These are phyloP conservation scores for Pythium coloratum DNA, from an alignment of 352 stramenopile species.

Conservation along the genomic window DNA sequence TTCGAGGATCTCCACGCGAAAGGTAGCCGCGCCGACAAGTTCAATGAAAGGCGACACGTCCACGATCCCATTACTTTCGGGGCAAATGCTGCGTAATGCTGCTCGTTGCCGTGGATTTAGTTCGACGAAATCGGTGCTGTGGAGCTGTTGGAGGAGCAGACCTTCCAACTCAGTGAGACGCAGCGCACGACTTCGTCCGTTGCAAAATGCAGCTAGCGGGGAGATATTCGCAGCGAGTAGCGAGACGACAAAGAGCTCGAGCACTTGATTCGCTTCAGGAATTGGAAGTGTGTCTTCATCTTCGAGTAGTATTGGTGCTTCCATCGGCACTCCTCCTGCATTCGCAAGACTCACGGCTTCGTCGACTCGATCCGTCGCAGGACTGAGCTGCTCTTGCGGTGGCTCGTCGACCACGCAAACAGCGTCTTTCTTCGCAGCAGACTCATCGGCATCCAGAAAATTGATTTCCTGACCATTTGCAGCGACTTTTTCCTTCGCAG, in stretches of 20 bases:
- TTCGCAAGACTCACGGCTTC: not conserved
- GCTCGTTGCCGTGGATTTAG: not conserved
- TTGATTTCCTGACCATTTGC: not conserved
- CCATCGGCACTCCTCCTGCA: not conserved
- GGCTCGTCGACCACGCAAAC: not conserved
- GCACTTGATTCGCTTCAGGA: conserved; percentile 3
- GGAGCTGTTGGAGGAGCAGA: not conserved
- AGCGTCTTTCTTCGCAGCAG: not conserved
- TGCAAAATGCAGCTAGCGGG: not conserved
- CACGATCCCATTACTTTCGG: not conserved
- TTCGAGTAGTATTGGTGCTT: not conserved
- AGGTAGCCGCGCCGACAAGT: conserved; percentile 29
- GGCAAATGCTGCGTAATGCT: not conserved
- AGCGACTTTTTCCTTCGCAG: not conserved
- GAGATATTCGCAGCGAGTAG: conserved; percentile 9
- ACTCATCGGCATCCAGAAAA: not conserved
- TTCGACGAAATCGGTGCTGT: not conserved
- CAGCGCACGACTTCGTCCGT: not conserved
- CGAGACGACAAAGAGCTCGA: conserved; percentile 6
- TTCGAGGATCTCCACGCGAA: conserved; percentile 48
- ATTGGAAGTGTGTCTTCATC: not conserved
- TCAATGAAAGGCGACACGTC: conserved; percentile 23
- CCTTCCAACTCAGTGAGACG: not conserved
- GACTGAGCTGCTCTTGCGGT: not conserved
- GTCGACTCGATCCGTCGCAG: not conserved